phyloP scores from a whole-genome alignment of 805 yeast species.

The Suhomyces emberorum region DNA sequence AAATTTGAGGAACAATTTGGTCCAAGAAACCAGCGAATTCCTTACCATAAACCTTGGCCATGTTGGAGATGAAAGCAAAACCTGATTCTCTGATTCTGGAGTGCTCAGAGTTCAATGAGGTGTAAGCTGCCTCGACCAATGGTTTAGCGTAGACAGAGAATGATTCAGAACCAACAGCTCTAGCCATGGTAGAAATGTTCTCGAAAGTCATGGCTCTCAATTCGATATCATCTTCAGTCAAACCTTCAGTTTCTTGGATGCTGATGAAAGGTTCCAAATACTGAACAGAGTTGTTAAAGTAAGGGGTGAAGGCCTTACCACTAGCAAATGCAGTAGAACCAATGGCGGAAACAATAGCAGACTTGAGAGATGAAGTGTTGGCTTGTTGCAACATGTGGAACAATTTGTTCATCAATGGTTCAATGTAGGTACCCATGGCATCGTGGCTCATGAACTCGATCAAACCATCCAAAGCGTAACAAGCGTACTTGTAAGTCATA shows the following conservation, averaged over 20 bases:
- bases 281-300: conserved; percentile 76
- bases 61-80: conserved; percentile 85
- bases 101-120: conserved; percentile 70
- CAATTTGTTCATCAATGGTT: conserved; percentile 85
- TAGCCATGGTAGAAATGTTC: conserved; percentile 89
- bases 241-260: conserved; percentile 67
- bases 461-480: conserved; percentile 86
- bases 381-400: conserved; percentile 79
- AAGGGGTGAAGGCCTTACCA: conserved; percentile 84
- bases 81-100: conserved; percentile 92
- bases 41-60: conserved; percentile 92
- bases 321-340: conserved; percentile 97
- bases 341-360: conserved; percentile 88
- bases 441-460: conserved; percentile 89
- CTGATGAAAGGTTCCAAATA: conserved; percentile 79
- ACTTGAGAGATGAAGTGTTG: conserved; percentile 66
- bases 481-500: conserved; percentile 85
- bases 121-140: conserved; percentile 81
- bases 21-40: conserved; percentile 85
- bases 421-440: conserved; percentile 75
- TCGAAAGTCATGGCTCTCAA: conserved; percentile 90
- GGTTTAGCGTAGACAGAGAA: conserved; percentile 86
- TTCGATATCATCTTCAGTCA: conserved; percentile 86
- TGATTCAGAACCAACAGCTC: conserved; percentile 91
- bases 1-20: conserved; percentile 77